These are phyloP conservation scores for Globisporangium cederbergense DNA, from an alignment of 352 stramenopile genomes.

Conservation along the genomic window DNA sequence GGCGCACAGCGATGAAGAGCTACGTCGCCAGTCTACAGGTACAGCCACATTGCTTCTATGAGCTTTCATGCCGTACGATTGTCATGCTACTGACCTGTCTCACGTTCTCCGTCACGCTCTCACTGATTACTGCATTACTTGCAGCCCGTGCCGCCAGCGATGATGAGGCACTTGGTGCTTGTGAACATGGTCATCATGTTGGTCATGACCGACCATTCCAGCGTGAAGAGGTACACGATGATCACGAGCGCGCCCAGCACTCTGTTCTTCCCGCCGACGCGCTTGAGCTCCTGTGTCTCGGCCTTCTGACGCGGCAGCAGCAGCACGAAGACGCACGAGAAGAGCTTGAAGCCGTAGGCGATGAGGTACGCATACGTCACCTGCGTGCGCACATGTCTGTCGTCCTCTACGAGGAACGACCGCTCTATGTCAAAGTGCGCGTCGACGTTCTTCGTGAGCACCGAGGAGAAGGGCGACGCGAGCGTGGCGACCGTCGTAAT, in stretches of 20 bases:
- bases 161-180: constrained; percentile 24
- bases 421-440: constrained; percentile 17
- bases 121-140: constrained; percentile 1
- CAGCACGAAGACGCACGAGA: constrained; percentile 19
- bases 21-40: background rate
- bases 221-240: constrained; percentile 18
- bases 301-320: constrained; percentile 25
- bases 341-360: constrained; percentile 21
- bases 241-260: constrained; percentile 14
- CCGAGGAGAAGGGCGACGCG: constrained; percentile 19
- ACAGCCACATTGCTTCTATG: background rate
- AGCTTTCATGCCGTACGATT: too few relatives aligned
- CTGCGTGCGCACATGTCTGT: constrained; percentile 18
- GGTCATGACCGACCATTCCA: constrained; percentile 32
- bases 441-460: constrained; percentile 18
- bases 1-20: background rate
- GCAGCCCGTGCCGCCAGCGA: constrained; percentile 23
- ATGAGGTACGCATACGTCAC: constrained; percentile 26
- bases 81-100: too few relatives aligned
- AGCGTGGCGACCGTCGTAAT: constrained; percentile 24
- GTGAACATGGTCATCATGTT: constrained; percentile 33
- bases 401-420: constrained; percentile 18
- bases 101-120: too few relatives aligned
- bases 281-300: constrained; percentile 21
- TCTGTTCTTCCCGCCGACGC: constrained; percentile 13